Evolutionary conservation across 2,329 filamentous ascomycete species (phyloP).

Genomic region (Xylaria hypoxylon): DNA sequence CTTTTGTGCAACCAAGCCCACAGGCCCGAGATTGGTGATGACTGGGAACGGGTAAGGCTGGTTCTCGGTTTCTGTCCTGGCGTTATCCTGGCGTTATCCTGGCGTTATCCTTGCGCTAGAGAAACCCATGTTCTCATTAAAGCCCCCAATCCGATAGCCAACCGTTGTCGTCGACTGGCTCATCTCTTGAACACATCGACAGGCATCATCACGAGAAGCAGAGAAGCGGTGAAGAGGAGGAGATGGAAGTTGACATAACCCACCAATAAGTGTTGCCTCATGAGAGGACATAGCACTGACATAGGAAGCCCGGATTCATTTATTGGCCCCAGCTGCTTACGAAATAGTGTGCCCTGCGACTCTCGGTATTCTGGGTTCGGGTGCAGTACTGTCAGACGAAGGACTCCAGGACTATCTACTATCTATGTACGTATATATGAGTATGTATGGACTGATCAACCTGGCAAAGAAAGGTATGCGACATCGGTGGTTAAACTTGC

Average conservation of each 20-base stretch:
- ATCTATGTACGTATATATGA: not conserved
- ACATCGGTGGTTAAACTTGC: constrained; percentile 5
- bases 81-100: not conserved
- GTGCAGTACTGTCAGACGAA: constrained; percentile 19
- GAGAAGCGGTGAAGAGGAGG: constrained; percentile 28
- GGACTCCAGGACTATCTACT: constrained; percentile 14
- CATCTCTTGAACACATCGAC: constrained; percentile 2
- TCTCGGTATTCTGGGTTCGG: constrained; percentile 14
- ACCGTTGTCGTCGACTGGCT: constrained; percentile 5
- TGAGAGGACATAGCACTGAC: not conserved
- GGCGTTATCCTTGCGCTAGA: not conserved
- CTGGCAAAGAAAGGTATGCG: not conserved
- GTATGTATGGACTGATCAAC: not conserved
- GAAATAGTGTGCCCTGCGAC: constrained; percentile 5
- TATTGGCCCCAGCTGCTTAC: constrained; percentile 28
- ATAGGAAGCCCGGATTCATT: not conserved
- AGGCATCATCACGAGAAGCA: constrained; percentile 24
- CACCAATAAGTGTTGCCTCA: constrained; percentile 9
- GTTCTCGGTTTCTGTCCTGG: constrained; percentile 4
- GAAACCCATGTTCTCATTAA: not conserved
- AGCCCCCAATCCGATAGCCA: constrained; percentile 32
- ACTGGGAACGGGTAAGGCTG: constrained; percentile 12
- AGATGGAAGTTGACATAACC: constrained; percentile 6
- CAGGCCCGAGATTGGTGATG: constrained; percentile 12
- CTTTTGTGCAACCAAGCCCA: constrained; percentile 29